Base-by-base conservation (phyloP, 2,329 filamentous ascomycete species). In the Ophiocordyceps camponoti-saundersi region DNA sequence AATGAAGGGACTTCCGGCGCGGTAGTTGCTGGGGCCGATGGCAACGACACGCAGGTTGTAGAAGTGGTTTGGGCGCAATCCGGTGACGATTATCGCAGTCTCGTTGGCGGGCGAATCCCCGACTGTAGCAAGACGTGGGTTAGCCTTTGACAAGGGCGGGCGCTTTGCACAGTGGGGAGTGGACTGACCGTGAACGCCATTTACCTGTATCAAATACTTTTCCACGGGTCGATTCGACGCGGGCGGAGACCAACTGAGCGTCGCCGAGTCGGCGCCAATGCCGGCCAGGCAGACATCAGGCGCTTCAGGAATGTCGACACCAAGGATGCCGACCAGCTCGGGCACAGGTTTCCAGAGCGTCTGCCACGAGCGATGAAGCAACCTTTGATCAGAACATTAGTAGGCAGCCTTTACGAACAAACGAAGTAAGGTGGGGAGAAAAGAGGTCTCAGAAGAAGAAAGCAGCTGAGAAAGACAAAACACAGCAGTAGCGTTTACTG, bases 21-120 rank as follows among this genome's bases (percentile, higher is more conserved):
- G 87, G 57, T 96, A 96, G 62, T 92, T 93, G 54, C 89, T 87
- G 29, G 82, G 78, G 44, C 90, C 94, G 47, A 95, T 83, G 39
- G 90, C 87, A 54, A 95, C 85, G 47, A 96, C 86, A 50, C 90
- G 82, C 26, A 98, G 81, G 53, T 94, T 93, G 65, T 96, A 96
- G 57, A 89, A 93, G 56, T 85, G 85, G 53, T 83, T 80, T 0
- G 92, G 88, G 55, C 83, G 81, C 8, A 98, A 71, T 39, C 89
- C 87, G 30, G 84, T 88, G 47, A 98, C 88, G 43, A 85, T 89
- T 46, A 95, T 88, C n/a, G 87, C 64, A 41, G 61, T 58, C 46
- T 66, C 64, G 30, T 63, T 63, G 26, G 61, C 62, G 8, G 60
- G 80, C 42, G 89, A 86, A 58, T 95, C 86, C 55, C 89, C 92